Conservation (phyloP, 2,329 filamentous ascomycete species). For the Macrophomina pseudophaseolina region DNA sequence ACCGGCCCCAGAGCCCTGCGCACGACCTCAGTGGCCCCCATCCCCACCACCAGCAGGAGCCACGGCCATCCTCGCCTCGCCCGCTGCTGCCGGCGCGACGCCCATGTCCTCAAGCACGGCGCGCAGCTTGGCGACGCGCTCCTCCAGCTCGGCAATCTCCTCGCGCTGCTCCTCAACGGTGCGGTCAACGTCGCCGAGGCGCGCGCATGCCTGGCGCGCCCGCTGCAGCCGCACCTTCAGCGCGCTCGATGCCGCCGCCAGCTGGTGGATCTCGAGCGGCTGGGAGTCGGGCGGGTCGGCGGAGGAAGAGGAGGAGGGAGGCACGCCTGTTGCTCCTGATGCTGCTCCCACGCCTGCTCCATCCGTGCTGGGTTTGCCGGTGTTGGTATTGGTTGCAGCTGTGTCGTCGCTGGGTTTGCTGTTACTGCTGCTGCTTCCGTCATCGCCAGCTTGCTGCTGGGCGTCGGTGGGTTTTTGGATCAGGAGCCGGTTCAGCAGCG, state of each 20-base stretch:
- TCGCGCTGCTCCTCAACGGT: constrained; percentile 70
- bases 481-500: constrained; percentile 74
- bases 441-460: constrained; percentile 36
- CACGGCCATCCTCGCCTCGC: background rate
- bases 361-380: background rate
- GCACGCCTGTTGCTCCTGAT: no score
- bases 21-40: background rate
- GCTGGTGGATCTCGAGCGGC: constrained; percentile 71
- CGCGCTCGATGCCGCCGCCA: constrained; percentile 76
- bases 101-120: constrained; percentile 40
- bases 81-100: background rate
- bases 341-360: no score
- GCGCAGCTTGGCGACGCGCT: constrained; percentile 66
- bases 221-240: constrained; percentile 84
- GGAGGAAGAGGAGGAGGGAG: constrained; percentile 29
- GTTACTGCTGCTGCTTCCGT: constrained; percentile 41
- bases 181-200: constrained; percentile 72
- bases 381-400: constrained; percentile 25
- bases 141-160: constrained; percentile 71
- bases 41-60: background rate
- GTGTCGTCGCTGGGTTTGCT: constrained; percentile 50
- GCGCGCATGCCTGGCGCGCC: constrained; percentile 69
- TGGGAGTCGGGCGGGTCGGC: constrained; percentile 34
- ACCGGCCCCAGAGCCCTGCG: background rate
- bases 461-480: constrained; percentile 33